Evolutionary conservation across 805 yeast species (phyloP).

Genomic region (Pichia occidentalis): DNA sequence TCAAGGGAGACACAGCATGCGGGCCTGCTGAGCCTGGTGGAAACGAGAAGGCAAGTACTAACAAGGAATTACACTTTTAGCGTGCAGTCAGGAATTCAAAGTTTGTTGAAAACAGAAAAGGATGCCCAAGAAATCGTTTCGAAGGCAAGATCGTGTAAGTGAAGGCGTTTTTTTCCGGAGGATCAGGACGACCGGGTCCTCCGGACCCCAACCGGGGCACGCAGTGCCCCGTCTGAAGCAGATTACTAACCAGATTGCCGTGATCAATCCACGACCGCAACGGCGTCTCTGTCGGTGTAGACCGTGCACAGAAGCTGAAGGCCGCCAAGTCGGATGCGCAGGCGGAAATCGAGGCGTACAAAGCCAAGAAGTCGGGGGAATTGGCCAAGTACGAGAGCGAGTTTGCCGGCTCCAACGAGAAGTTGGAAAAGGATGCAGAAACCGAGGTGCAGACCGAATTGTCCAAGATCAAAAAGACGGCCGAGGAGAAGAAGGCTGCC

Average conservation of each 20-base stretch:
- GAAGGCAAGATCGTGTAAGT: conserved; percentile 80
- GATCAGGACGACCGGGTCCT: too few species aligned
- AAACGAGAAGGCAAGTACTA: too few species aligned
- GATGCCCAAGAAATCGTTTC: conserved; percentile 95
- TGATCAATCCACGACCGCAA: too few species aligned
- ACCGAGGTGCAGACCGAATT: conserved; percentile 65
- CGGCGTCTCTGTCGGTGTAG: conserved; percentile 22
- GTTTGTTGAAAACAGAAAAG: conserved; percentile 79
- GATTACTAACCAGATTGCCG: too few species aligned
- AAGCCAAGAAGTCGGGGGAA: conserved; percentile 75
- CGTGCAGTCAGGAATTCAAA: conserved; percentile 54
- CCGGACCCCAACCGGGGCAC: too few species aligned
- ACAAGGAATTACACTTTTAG: too few species aligned
- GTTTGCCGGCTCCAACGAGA: conserved; percentile 68
- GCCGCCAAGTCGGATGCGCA: conserved; percentile 94
- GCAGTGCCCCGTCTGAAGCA: too few species aligned
- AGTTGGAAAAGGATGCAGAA: conserved; percentile 76
- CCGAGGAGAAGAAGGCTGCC: conserved; percentile 50
- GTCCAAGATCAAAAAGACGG: conserved; percentile 55
- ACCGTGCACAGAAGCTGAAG: conserved; percentile 82
- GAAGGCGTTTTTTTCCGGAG: too few species aligned
- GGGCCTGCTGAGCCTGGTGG: too few species aligned
- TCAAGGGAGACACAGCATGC: too few species aligned
- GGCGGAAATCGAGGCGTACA: conserved; percentile 80
- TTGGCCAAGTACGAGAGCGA: conserved; percentile 64